phyloP scores from a whole-genome alignment of 2,329 filamentous ascomycete species.

The Calycina herbarum region DNA sequence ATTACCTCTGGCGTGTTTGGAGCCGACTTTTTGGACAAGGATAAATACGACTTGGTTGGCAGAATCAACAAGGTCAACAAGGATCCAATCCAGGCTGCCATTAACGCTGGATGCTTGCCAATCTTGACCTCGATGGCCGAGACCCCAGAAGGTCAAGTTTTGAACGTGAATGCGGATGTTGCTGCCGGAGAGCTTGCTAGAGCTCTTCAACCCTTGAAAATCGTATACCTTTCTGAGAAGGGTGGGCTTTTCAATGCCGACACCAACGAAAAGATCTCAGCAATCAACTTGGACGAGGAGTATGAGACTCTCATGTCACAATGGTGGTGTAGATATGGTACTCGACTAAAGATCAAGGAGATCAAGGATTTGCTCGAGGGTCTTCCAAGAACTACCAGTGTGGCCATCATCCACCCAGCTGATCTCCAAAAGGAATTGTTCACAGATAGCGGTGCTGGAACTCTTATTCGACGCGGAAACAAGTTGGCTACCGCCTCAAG shows the following conservation, averaged over 20 bases:
- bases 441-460: conserved; percentile 92
- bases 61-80: conserved; percentile 94
- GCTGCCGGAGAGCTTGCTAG: conserved; percentile 91
- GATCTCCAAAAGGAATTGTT: conserved; percentile 96
- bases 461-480: conserved; percentile 86
- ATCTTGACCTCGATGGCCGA: conserved; percentile 97
- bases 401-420: conserved; percentile 95
- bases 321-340: conserved; percentile 93
- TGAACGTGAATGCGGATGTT: conserved; percentile 98
- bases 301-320: conserved; percentile 91
- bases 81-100: conserved; percentile 84
- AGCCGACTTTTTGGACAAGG: conserved; percentile 93
- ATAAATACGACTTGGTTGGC: conserved; percentile 93
- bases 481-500: conserved; percentile 76
- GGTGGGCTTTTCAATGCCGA: conserved; percentile 93
- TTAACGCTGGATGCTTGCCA: conserved; percentile 86
- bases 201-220: conserved; percentile 88
- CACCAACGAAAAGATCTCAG: conserved; percentile 91
- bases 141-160: conserved; percentile 82
- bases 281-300: conserved; percentile 96
- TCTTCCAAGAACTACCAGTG: conserved; percentile 86
- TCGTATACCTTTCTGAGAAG: conserved; percentile 98
- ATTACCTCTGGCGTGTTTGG: conserved; percentile 88
- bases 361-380: conserved; percentile 91
- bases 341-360: conserved; percentile 94